Evolutionary conservation across 208 protist genomes (phyloP), one percentile per base, ranked within the genome.

Genomic region (Plasmodiophora brassicae): DNA sequence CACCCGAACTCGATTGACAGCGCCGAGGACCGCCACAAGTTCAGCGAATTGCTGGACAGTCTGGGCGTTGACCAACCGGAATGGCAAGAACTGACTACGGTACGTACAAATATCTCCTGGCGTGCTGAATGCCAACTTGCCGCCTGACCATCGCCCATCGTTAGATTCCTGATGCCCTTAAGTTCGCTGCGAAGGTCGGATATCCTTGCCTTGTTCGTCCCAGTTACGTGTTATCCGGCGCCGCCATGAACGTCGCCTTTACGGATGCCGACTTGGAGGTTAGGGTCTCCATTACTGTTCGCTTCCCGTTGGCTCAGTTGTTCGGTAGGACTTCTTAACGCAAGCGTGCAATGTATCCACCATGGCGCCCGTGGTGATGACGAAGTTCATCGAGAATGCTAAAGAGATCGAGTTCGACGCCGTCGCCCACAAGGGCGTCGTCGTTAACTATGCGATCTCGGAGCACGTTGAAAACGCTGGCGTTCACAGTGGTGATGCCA

Each of bases 381-480:
- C 96, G 87, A 98, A 99, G 94, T 99, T 98, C 91, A 96, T 98
- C 87, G 93, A 95, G 71, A 86, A 93, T 44, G 97, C 97, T 32
- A 98, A 96, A 92, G 98, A 99, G 94, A 98, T 99, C 91, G 98
- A 99, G 91, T 94, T 99, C 54, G 97, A 99, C 91, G 97, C 97
- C 84, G 97, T 99, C 25, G 97, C 97, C n/a, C 91, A 95, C 86
- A 94, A 98, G 88, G 97, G 98, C 53, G 88, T 94, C 50, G 92
- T 99, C 71, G 91, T 99, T 22, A 95, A 96, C 85, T 97, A 97
- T 90, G 96, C 97, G 53, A 97, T 99, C 83, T 97, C 95, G 89
- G 97, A 99, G 93, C 98, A 99, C 93, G 93, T 99, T 14, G 97
- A 99, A 92, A 97, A 98, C 91, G 98, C 98, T 71, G 98, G 98